Evolutionary conservation across 345 rosid species (phyloP).

Genomic region (Aegle marmelos): DNA sequence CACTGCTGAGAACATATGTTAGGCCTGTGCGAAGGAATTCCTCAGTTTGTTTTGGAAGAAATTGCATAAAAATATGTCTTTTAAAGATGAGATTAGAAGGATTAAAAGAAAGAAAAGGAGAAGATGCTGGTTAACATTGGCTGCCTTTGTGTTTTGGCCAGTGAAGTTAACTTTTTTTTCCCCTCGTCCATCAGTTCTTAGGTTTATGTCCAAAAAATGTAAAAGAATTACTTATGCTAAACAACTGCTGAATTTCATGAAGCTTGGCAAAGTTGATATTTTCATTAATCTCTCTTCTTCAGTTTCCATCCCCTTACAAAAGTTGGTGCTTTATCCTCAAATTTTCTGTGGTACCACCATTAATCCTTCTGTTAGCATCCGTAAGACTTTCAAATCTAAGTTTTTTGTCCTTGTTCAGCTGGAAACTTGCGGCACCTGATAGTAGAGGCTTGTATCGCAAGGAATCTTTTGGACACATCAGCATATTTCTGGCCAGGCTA

Average conservation of each 20-base stretch:
- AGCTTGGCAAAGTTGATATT: neutral
- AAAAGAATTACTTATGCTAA: neutral
- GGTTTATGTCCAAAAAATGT: neutral
- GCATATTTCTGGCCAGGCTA: slow-evolving; percentile 96
- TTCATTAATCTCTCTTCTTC: slow-evolving; percentile 1
- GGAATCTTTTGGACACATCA: slow-evolving; percentile 82
- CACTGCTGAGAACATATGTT: neutral
- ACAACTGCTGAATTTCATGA: neutral
- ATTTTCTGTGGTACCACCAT: neutral
- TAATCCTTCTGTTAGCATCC: neutral
- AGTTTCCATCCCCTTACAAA: neutral
- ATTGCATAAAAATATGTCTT: neutral
- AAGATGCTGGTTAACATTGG: neutral
- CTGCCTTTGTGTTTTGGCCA: neutral
- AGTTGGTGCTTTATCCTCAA: neutral
- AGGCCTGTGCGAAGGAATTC: neutral
- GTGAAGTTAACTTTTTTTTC: neutral
- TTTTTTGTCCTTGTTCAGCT: slow-evolving; percentile 48
- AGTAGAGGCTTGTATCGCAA: slow-evolving; percentile 92
- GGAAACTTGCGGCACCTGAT: slow-evolving; percentile 98
- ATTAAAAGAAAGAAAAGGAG: neutral
- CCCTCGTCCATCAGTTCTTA: neutral
- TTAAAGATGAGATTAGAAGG: slow-evolving; percentile 1
- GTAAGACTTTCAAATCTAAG: slow-evolving; percentile 12
- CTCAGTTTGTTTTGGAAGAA: neutral